Conservation (phyloP, 192 early-diverging fungal genomes). For the Entophlyctis luteolus region DNA sequence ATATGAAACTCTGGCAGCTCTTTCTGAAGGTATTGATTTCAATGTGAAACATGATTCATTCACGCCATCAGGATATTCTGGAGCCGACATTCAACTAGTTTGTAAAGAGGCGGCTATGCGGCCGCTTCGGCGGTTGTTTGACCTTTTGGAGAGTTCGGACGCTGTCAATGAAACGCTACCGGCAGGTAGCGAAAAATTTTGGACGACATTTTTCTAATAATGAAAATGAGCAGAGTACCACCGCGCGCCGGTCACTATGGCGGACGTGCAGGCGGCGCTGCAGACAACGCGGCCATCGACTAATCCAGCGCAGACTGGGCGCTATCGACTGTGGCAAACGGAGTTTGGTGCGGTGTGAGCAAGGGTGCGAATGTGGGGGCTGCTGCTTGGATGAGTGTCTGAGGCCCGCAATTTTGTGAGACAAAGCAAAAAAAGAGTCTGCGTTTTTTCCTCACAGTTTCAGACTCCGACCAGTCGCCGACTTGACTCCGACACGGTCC, state of each 20-base stretch:
- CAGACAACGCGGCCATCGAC: slow-evolving; percentile 3
- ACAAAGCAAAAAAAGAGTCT: background rate
- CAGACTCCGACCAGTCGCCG: background rate
- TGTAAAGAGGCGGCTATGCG: slow-evolving; percentile 57
- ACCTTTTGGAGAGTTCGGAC: slow-evolving; percentile 37
- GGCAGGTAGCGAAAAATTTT: too few relatives aligned
- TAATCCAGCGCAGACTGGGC: background rate
- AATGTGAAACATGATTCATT: slow-evolving; percentile 3
- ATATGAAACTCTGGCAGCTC: slow-evolving; percentile 34
- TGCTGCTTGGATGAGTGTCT: background rate
- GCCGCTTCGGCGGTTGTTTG: slow-evolving; percentile 48
- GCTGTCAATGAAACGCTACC: too few relatives aligned
- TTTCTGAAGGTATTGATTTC: slow-evolving; percentile 35
- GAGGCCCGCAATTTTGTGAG: background rate
- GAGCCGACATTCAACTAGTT: slow-evolving; percentile 53
- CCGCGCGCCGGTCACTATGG: slow-evolving; percentile 11
- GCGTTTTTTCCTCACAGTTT: background rate
- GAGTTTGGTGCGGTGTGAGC: slow-evolving; percentile 6
- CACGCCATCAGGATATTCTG: slow-evolving; percentile 41
- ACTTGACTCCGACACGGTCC: background rate
- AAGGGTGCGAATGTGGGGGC: background rate
- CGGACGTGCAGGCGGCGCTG: slow-evolving; percentile 2
- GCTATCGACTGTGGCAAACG: slow-evolving; percentile 7
- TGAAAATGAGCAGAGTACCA: background rate
- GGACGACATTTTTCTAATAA: background rate